These are phyloP conservation scores for Phytophthora ohioensis DNA, from an alignment of 352 stramenopile species.

Conservation along the genomic window DNA sequence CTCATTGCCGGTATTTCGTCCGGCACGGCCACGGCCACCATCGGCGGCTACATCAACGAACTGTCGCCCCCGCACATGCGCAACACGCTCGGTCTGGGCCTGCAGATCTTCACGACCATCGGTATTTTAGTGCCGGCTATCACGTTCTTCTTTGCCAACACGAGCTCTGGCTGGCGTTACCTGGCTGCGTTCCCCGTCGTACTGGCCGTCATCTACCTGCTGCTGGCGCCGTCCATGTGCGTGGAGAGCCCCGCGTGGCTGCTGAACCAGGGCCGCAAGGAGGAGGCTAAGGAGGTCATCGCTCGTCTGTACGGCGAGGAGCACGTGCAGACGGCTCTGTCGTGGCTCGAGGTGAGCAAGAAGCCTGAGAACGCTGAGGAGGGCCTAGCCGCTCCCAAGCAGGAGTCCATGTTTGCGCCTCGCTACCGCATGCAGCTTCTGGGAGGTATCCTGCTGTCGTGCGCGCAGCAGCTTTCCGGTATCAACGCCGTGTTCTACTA, in stretches of 20 bases:
- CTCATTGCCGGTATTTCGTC: conserved; percentile 48
- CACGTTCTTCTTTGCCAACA: conserved; percentile 36
- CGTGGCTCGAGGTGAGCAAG: conserved; percentile 38
- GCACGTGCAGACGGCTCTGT: conserved; percentile 37
- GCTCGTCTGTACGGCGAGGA: conserved; percentile 45
- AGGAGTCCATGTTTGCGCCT: too few relatives aligned
- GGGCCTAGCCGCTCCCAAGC: too few relatives aligned
- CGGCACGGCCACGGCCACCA: conserved; percentile 48
- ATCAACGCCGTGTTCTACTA: too few relatives aligned
- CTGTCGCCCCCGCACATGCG: conserved; percentile 40
- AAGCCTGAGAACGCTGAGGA: too few relatives aligned
- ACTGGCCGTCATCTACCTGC: conserved; percentile 17
- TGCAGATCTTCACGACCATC: conserved; percentile 54
- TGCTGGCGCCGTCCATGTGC: conserved; percentile 30
- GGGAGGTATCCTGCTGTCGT: too few relatives aligned
- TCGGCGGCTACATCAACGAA: conserved; percentile 39
- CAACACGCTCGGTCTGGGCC: conserved; percentile 23
- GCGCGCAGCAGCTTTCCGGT: too few relatives aligned
- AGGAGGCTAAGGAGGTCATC: conserved; percentile 38
- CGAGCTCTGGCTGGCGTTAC: conserved; percentile 35
- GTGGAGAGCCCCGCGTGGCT: conserved; percentile 45
- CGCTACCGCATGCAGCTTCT: too few relatives aligned
- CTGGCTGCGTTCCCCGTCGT: conserved; percentile 9
- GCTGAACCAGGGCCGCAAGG: conserved; percentile 47
- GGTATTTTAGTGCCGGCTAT: conserved; percentile 43